Evolutionary conservation across 2,329 filamentous ascomycete genomes (phyloP).

Genomic region (Furcasterigmium sp.): DNA sequence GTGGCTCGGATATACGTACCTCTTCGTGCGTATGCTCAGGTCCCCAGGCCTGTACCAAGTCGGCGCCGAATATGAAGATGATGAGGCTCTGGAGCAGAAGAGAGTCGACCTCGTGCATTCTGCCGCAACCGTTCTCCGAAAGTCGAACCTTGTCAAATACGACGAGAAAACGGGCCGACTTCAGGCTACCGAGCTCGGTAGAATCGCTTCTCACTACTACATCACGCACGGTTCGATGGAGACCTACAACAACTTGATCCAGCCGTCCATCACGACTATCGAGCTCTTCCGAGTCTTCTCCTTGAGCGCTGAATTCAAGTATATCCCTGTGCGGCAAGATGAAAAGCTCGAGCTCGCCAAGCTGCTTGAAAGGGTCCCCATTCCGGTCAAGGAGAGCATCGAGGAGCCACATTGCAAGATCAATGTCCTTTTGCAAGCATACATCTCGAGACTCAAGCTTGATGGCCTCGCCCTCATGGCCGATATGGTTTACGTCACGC

Average conservation of each 20-base stretch:
- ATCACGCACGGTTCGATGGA: conserved; percentile 95
- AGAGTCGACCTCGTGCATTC: conserved; percentile 97
- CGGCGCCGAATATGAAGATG: conserved; percentile 90
- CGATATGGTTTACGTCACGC: conserved; percentile 97
- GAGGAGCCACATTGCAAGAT: conserved; percentile 98
- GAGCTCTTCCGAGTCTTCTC: conserved; percentile 96
- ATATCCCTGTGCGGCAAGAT: conserved; percentile 94
- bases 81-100: conserved; percentile 88
- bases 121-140: conserved; percentile 80
- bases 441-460: conserved; percentile 89
- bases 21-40: conserved; percentile 95
- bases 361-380: conserved; percentile 80
- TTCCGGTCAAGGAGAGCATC: conserved; percentile 95
- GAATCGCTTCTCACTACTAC: conserved; percentile 97
- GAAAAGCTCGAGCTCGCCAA: conserved; percentile 96
- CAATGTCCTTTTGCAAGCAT: conserved; percentile 93
- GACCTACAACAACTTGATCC: conserved; percentile 92
- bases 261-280: conserved; percentile 87
- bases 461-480: conserved; percentile 96
- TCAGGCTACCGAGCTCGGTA: conserved; percentile 87
- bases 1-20: conserved; percentile 96
- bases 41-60: conserved; percentile 95
- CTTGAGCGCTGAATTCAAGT: conserved; percentile 96
- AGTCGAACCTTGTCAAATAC: conserved; percentile 86
- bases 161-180: conserved; percentile 88